Evolutionary conservation across 768 basidiomycete genomes (phyloP), one percentile per base, ranked within the genome.

Genomic region (Amanita jacksonii): DNA sequence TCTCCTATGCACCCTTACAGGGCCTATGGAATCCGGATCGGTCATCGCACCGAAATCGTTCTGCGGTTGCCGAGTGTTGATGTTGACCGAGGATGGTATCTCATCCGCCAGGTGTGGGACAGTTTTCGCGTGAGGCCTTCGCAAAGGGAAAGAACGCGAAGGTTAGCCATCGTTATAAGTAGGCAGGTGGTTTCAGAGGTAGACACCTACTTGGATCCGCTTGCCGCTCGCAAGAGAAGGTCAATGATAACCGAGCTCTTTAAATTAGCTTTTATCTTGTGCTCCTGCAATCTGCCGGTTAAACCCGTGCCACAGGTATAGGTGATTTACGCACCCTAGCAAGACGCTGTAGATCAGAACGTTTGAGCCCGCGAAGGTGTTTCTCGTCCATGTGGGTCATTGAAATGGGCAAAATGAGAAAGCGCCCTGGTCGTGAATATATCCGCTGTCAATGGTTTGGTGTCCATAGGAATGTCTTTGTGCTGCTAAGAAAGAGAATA

Each of bases 221-320:
- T n/a, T 15, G 20, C 35, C 43, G 44, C 38, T 49, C n/a, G 19
- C 12, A 54, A 25, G 30, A 59, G 45, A 9, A 38, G 20, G 6
- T 52, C 45, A 16, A 56, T 53, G 15, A 59, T 51, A 20, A 45
- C 42, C 22, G 41, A 32, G 19, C 48, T 57, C 44, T 50, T 57
- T 12, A 19, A 33, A 32, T 55, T 56, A 10, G 56, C 56, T 42
- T 43, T 59, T n/a, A 59, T 41, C 8, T 48, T 46, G 39, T 54
- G 50, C 38, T 39, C 51, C 57, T 59, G 31, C 4, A 28, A 25
- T 2, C 24, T 15, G 12, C 22, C 23, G 2, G 25, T 19, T 33
- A 8, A 2, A 41, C 13, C 25, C 18, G 13, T 33, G 45, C 37
- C 31, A 40, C 27, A 5, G 9, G 13, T 12, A 25, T 10, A 13